Evolutionary conservation across 805 yeast genomes (phyloP).

Genomic region (Wickerhamiella shivajii): DNA sequence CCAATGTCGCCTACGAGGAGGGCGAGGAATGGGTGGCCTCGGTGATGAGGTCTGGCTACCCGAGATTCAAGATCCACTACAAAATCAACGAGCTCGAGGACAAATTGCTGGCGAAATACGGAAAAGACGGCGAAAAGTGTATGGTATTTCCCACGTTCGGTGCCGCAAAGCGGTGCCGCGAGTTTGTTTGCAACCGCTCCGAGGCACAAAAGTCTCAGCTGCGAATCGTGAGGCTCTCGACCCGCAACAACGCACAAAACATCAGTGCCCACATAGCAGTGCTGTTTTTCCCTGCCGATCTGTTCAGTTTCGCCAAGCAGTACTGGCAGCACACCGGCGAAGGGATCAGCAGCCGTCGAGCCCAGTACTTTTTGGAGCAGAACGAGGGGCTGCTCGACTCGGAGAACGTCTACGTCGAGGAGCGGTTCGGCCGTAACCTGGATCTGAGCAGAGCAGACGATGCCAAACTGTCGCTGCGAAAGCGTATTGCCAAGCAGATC

Average conservation of each 20-base stretch:
- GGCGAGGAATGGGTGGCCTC: conserved; percentile 69
- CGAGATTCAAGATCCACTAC: conserved; percentile 37
- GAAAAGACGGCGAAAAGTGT: conserved; percentile 61
- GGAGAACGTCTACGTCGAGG: conserved; percentile 48
- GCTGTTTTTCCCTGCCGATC: conserved; percentile 56
- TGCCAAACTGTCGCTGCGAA: conserved; percentile 60
- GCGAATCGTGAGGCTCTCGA: conserved; percentile 22
- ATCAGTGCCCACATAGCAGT: conserved; percentile 59
- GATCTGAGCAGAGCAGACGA: conserved; percentile 61
- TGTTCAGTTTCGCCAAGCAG: conserved; percentile 52
- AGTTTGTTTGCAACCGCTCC: conserved; percentile 37
- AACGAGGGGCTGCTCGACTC: conserved; percentile 7
- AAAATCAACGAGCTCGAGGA: conserved; percentile 23
- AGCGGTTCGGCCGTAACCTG: conserved; percentile 78
- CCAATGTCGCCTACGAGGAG: conserved; percentile 84
- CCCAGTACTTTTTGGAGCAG: conserved; percentile 57
- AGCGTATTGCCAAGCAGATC: conserved; percentile 36
- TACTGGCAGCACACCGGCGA: conserved; percentile 98
- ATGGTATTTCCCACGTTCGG: conserved; percentile 65
- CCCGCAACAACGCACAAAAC: conserved; percentile 18
- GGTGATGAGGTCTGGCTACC: conserved; percentile 78
- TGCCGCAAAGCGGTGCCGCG: conserved; percentile 75
- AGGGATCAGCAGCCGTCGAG: conserved; percentile 83
- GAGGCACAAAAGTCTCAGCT: conserved; percentile 26
- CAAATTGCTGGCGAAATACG: conserved; percentile 44